Base-by-base conservation (phyloP, 2,329 filamentous ascomycete species). In the Fusarium sambucinum region DNA sequence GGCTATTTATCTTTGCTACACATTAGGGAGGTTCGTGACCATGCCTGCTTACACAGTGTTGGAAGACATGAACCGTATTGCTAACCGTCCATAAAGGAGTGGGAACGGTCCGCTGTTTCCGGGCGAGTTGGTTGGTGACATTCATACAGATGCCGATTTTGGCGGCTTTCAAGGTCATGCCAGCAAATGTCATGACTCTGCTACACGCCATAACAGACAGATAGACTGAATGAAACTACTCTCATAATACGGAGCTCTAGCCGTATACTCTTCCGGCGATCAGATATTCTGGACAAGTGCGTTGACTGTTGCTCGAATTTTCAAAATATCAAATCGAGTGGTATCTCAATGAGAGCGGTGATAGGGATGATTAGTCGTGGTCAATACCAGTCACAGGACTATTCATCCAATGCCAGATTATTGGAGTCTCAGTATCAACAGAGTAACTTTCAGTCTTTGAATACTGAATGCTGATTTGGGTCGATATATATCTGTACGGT, bases 221-320 rank as follows among this genome's bases (percentile, higher is more conserved):
- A 27, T 13, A 21, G 21, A 5, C 3, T 16, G 7, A 10, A n/a
- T 17, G 21, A 11, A 38, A 30, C 29, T 10, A 11, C 13, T 63
- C 23, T 52, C 21, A 23, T 6, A 5, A 16, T 10, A 11, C 11
- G 16, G 7, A 19, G 21, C 8, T n/a, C 4, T 12, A 32, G 23
- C 4, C 17, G 6, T 19, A 8, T 1, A 30, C 16, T 14, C 6
- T n/a, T 13, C 6, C 2, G 19, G 30, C 45, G 9, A 4, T 25
- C 3, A 25, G n/a, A 17, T 14, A n/a, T 6, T 10, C 4, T 16
- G 11, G 4, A 13, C 13, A 17, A 13, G n/a, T 21, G 7, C 16
- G 23, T 12, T 19, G 5, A 23, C 16, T 58, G 23, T 32, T 38
- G 48, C 38, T 35, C 14, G 27, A 54, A 58, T 58, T 58, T 58